Evolutionary conservation across 257 asterid species (phyloP).

Genomic region (Ajuga chamaepitys): DNA sequence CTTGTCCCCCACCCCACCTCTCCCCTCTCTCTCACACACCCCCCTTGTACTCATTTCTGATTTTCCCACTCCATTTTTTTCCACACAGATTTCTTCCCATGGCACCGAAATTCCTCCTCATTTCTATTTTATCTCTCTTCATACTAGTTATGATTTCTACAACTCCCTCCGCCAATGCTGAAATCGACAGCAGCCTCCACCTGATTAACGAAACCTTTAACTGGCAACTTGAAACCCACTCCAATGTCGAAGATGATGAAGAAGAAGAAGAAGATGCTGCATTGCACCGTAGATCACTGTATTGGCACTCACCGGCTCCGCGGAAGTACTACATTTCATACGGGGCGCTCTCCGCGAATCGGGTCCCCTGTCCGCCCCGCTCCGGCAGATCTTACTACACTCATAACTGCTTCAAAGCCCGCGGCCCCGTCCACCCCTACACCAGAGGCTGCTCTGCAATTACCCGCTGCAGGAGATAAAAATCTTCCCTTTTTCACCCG

Average conservation of each 20-base stretch:
- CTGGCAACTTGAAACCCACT: slow-evolving; percentile 9
- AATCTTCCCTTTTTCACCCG: neutral
- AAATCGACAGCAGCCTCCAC: slow-evolving; percentile 17
- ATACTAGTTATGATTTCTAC: slow-evolving; percentile 1
- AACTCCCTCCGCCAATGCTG: slow-evolving; percentile 14
- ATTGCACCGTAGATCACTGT: slow-evolving; percentile 31
- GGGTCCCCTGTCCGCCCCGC: slow-evolving; percentile 49
- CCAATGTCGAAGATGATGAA: neutral
- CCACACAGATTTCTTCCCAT: slow-evolving; percentile 1
- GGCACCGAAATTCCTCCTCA: slow-evolving; percentile 15
- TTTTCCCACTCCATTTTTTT: neutral
- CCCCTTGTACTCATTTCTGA: neutral
- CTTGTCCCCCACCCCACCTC: too few relatives aligned
- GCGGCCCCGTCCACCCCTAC: slow-evolving; percentile 46
- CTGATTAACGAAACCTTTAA: slow-evolving; percentile 17
- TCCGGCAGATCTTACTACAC: slow-evolving; percentile 60
- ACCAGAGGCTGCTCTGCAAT: slow-evolving; percentile 53
- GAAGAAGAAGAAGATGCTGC: slow-evolving; percentile 3
- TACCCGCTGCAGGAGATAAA: slow-evolving; percentile 45
- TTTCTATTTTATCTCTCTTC: slow-evolving; percentile 16
- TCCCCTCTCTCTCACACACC: neutral
- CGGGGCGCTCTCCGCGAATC: slow-evolving; percentile 49
- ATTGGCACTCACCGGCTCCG: slow-evolving; percentile 23
- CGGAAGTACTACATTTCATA: slow-evolving; percentile 42
- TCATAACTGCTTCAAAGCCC: slow-evolving; percentile 28